A percentile compares a stretch with the other conserved stretches of the same genome.
These are phyloP conservation scores for Polyplosphaeria fusca DNA, from an alignment of 495 filamentous ascomycete genomes.

Conservation along the genomic window DNA sequence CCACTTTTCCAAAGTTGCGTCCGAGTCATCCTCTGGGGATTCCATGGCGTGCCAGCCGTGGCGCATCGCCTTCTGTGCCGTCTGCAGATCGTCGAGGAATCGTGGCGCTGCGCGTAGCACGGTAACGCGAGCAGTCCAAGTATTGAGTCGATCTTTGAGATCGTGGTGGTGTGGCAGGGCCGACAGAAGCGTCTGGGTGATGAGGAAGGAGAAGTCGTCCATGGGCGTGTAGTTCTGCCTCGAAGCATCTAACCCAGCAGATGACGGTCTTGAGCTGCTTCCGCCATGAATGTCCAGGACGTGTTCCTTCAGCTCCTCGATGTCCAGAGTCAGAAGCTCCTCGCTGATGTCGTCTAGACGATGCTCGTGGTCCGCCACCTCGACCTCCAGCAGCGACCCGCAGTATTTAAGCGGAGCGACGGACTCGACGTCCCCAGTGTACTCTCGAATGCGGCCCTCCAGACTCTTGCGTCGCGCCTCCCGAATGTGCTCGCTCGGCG, in stretches of 20 bases:
- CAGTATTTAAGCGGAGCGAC: conserved; percentile 49
- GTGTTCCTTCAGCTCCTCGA: conserved; percentile 88
- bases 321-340: conserved; percentile 72
- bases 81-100: conserved; percentile 63
- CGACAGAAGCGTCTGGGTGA: conserved; percentile 84
- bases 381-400: conserved; percentile 62
- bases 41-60: conserved; percentile 61
- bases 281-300: conserved; percentile 75
- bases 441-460: conserved; percentile 22
- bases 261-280: conserved; percentile 54
- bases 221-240: conserved; percentile 55
- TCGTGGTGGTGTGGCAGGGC: conserved; percentile 77
- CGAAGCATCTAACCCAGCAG: conserved; percentile 49
- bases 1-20: conserved; percentile 23
- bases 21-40: conserved; percentile 19
- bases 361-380: conserved; percentile 64
- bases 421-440: conserved; percentile 6
- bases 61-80: conserved; percentile 59
- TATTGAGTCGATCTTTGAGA: conserved; percentile 63
- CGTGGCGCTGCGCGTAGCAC: conserved; percentile 69
- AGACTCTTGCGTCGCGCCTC: conserved; percentile 40
- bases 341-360: conserved; percentile 74
- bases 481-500: conserved; percentile 36
- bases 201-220: conserved; percentile 82
- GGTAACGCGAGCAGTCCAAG: conserved; percentile 72